Evolutionary conservation across 1,284 basidiomycete species (phyloP).

Genomic region (Coniferiporia sulphurascens): DNA sequence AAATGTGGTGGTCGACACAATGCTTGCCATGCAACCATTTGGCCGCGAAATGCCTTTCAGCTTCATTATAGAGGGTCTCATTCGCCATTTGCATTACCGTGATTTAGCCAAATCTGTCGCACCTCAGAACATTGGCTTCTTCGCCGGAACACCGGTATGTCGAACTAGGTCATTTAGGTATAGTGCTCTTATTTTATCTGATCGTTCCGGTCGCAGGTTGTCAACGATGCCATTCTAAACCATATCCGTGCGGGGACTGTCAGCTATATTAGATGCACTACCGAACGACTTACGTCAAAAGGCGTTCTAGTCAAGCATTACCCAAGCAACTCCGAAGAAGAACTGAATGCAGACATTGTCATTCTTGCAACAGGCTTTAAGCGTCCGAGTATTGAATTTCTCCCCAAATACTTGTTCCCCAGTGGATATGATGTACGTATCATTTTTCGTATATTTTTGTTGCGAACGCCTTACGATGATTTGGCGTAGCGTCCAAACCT

Average conservation of each 20-base stretch:
- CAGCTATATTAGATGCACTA: constrained; percentile 52
- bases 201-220: constrained; percentile 33
- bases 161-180: background rate
- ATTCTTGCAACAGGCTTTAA: constrained; percentile 61
- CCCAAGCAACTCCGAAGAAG: constrained; percentile 29
- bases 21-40: constrained; percentile 53
- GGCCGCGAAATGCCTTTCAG: constrained; percentile 51
- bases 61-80: constrained; percentile 47
- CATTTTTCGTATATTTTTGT: background rate
- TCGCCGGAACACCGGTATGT: constrained; percentile 43
- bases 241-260: constrained; percentile 47
- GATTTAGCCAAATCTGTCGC: constrained; percentile 46
- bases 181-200: background rate
- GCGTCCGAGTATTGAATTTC: constrained; percentile 50
- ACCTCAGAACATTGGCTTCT: constrained; percentile 30
- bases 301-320: constrained; percentile 41
- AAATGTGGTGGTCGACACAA: constrained; percentile 49
- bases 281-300: constrained; percentile 37
- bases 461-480: background rate
- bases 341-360: constrained; percentile 49
- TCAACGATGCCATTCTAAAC: constrained; percentile 52
- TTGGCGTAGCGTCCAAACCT: constrained; percentile 43
- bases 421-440: constrained; percentile 43
- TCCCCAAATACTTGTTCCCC: constrained; percentile 56
- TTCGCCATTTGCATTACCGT: constrained; percentile 48